Evolutionary conservation across 2,329 filamentous ascomycete species (phyloP).

Genomic region (Colletotrichum scovillei): DNA sequence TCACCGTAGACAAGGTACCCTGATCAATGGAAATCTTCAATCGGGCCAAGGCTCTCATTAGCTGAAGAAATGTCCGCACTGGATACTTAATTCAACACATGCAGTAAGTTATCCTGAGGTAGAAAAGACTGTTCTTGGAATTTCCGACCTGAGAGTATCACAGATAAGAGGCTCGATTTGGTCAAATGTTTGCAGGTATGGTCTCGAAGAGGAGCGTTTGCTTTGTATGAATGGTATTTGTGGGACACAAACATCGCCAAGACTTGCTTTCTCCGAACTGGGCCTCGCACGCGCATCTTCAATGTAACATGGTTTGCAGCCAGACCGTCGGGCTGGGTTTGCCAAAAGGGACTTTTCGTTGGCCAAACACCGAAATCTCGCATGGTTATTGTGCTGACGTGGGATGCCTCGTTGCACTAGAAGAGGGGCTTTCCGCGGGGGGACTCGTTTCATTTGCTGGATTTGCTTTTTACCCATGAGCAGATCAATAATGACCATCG

Average conservation of each 20-base stretch:
- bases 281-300: not conserved
- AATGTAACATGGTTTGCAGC: not conserved
- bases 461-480: not conserved
- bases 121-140: too few relatives aligned
- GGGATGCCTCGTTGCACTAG: not conserved
- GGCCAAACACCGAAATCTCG: not conserved
- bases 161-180: not conserved
- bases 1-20: not conserved
- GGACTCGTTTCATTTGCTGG: not conserved
- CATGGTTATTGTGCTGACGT: not conserved
- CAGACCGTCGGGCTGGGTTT: not conserved
- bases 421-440: not conserved
- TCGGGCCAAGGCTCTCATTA: too few relatives aligned
- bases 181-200: not conserved
- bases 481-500: not conserved
- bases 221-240: not conserved
- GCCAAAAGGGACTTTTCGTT: not conserved
- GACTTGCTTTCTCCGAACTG: not conserved
- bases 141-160: not conserved
- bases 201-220: not conserved
- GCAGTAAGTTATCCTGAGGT: too few relatives aligned
- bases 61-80: too few relatives aligned
- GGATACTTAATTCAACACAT: too few relatives aligned
- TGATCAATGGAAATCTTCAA: not conserved
- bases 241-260: not conserved